Evolutionary conservation across 169 alveolate species (phyloP).

Genomic region (Eimeria zaria): DNA sequence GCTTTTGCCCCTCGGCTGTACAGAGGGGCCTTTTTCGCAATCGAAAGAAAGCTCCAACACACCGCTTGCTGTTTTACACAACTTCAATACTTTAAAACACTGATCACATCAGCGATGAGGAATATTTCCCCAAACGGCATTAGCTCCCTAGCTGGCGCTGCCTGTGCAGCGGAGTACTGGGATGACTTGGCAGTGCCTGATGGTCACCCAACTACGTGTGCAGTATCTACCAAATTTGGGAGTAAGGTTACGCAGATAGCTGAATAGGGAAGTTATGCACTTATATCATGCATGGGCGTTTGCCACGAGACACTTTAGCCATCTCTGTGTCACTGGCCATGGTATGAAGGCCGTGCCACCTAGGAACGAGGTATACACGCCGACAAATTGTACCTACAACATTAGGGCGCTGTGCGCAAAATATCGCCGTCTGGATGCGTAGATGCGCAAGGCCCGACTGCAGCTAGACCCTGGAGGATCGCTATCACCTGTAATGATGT

Average conservation of each 20-base stretch:
- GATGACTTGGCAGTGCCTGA: background rate
- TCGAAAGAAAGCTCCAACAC: slow-evolving; percentile 11
- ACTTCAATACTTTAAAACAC: background rate
- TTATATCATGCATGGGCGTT: background rate
- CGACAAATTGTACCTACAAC: background rate
- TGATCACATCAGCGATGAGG: background rate
- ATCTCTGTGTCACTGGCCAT: background rate
- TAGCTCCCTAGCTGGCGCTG: background rate
- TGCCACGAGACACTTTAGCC: background rate
- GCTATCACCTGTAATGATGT: background rate
- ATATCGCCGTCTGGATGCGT: background rate
- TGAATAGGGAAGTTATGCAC: background rate
- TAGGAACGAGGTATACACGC: background rate
- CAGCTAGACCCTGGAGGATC: background rate
- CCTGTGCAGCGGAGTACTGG: background rate
- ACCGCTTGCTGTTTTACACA: slow-evolving; percentile 21
- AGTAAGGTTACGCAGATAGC: background rate
- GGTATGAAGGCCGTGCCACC: background rate
- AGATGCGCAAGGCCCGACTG: background rate
- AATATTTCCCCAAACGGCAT: background rate
- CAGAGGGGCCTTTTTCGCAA: slow-evolving; percentile 44
- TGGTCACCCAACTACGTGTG: background rate
- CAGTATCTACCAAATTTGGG: background rate
- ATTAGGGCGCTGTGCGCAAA: background rate
- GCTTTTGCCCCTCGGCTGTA: slow-evolving; percentile 33